Conservation (phyloP, 169 alveolate species). For the Toxoplasma gondii region DNA sequence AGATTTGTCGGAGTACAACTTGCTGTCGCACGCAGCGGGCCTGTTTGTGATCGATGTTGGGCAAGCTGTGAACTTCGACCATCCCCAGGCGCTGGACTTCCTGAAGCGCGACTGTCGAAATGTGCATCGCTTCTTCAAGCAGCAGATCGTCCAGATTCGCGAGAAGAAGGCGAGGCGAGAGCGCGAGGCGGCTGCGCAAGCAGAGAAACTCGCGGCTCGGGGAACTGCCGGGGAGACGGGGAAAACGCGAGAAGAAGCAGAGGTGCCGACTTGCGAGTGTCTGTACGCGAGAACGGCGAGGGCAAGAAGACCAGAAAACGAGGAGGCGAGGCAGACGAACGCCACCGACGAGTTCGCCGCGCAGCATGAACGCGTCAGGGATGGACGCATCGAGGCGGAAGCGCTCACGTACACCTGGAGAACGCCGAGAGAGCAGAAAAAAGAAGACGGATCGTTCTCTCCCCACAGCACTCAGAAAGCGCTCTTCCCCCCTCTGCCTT, state of each 20-base stretch:
- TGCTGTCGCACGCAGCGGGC: conserved; percentile 86
- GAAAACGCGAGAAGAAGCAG: conserved; percentile 31
- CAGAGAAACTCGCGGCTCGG: background rate
- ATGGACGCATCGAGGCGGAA: too few species aligned
- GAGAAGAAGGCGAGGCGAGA: background rate
- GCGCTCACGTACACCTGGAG: background rate
- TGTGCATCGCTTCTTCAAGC: conserved; percentile 93
- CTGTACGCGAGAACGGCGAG: background rate
- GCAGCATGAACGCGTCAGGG: too few species aligned
- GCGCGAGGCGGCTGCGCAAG: background rate
- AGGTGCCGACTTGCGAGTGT: background rate
- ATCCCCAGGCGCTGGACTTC: conserved; percentile 97
- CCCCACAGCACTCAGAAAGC: background rate
- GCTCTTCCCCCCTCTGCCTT: background rate
- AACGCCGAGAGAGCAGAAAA: background rate
- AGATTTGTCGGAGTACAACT: conserved; percentile 97
- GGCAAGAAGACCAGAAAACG: background rate
- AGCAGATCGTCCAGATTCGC: conserved; percentile 62
- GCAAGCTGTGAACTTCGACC: conserved; percentile 98
- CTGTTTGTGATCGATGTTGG: conserved; percentile 97
- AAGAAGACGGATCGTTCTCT: background rate
- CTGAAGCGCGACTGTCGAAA: conserved; percentile 97
- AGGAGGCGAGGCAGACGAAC: background rate
- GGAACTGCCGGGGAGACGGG: background rate
- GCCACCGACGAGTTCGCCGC: too few species aligned